Evolutionary conservation across 2,329 filamentous ascomycete species (phyloP).

Genomic region (Macrophomina tecta): DNA sequence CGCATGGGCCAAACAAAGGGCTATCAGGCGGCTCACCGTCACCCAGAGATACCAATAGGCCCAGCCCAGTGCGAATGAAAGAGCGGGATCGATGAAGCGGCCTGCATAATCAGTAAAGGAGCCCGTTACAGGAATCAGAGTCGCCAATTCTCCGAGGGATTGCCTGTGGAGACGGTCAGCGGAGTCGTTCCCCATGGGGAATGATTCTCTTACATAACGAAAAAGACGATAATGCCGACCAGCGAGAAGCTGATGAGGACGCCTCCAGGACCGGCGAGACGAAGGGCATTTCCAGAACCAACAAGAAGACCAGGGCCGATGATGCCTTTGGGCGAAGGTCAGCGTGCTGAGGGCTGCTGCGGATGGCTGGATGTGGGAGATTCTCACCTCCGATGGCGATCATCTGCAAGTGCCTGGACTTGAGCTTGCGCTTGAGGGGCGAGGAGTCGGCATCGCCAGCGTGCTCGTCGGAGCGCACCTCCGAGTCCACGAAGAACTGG

Average conservation of each 20-base stretch:
- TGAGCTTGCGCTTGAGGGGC: constrained; percentile 34
- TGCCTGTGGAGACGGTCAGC: constrained; percentile 29
- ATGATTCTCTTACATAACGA: constrained; percentile 31
- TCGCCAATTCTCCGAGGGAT: constrained; percentile 33
- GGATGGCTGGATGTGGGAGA: too few species aligned
- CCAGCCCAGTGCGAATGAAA: constrained; percentile 34
- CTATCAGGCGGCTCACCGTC: constrained; percentile 37
- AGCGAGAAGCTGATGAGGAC: constrained; percentile 33
- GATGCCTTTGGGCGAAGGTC: constrained; percentile 28
- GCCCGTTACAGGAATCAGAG: constrained; percentile 31
- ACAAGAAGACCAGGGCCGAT: constrained; percentile 33
- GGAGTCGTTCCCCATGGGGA: constrained; percentile 5
- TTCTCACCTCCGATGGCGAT: constrained; percentile 35
- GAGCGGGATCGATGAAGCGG: constrained; percentile 31
- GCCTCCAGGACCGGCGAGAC: constrained; percentile 31
- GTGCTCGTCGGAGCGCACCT: constrained; percentile 7
- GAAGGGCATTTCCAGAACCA: constrained; percentile 33
- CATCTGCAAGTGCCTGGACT: constrained; percentile 35
- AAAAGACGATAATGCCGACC: constrained; percentile 33
- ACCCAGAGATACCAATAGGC: constrained; percentile 51
- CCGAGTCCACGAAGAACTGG: constrained; percentile 1
- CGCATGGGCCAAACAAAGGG: neutral
- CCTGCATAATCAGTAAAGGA: constrained; percentile 33
- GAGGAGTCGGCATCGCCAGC: constrained; percentile 13
- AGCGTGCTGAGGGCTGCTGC: neutral